Evolutionary conservation across 192 early-diverging fungal genomes (phyloP), one percentile per base, ranked within the genome.

Genomic region (Backusella parvicylindrica): DNA sequence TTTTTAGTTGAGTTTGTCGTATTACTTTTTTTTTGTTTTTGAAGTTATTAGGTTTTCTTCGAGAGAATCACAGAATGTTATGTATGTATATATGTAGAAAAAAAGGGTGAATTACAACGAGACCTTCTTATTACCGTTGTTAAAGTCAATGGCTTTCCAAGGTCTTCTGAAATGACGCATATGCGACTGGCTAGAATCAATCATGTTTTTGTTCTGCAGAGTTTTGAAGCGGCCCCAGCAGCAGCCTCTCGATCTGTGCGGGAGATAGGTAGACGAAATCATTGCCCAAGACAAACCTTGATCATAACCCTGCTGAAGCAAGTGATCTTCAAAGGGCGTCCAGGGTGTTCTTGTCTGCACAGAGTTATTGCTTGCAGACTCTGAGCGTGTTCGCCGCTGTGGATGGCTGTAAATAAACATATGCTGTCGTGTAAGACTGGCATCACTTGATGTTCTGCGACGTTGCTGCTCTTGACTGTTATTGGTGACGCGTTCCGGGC

Each of bases 201-300:
- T 16, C 47, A 71, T 71, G 32, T 71, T 71, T 38, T 71, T 71
- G 31, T 56, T 71, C 53, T 76, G 75, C 40, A 76, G 47, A n/a
- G 75, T 76, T 28, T 76, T 76, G 36, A 76, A 76, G 16, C 75
- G 49, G 1, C 75, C 75, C 75, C 75, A 76, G 49, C 75, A 76
- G 35, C 75, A 76, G 8, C 75, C 75, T 70, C 75, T 70, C 16
- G 75, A 76, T 43, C 75, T 47, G 43, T 71, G 75, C 7, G 75
- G 69, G 2, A 76, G 68, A 65, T 76, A 76, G 16, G 56, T 76
- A 13, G 75, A 69, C 13, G 75, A 76, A 35, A 76, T 76, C 69
- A 76, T 64, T 18, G 75, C 69, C 75, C 75, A 76, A 35, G 75
- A 76, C n/a, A 76, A 32, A 35, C 75, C 75, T 71, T 76, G 75